Base-by-base conservation (phyloP, 345 rosid species). In the Gossypium arboreum region DNA sequence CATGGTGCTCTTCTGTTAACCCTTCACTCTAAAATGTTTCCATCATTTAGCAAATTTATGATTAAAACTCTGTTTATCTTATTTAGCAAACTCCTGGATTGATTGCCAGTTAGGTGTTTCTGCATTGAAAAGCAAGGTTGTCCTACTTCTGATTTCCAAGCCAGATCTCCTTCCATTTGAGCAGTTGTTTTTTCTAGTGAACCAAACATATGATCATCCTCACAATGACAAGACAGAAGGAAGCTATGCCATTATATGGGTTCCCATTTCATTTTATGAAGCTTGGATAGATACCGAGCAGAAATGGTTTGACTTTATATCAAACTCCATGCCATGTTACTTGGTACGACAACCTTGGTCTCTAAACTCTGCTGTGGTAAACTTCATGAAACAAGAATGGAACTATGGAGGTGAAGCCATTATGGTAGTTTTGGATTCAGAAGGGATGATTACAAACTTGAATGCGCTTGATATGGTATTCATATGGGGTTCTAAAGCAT, bases 401-500 rank as follows among this genome's bases (percentile, higher is more conserved):
- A 76, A 76, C 29, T 89, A 73, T 47, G 67, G 72, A 78, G 91
- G 78, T 20, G 81, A 76, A 51, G 83, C 92, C 20, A 68, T 84
- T 18, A 86, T 84, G 84, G 89, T 87, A 29, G 94, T 83, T 50
- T 71, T 94, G 77, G 91, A 90, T 81, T 20, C 85, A 5, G 67
- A 79, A 12, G 98, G 97, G 61, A 77, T 22, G 72, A 69, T 88
- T 22, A 84, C 81, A 56, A 87, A 92, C 78, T 73, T 70, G 68
- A 89, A 90, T 71, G 94, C 94, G 24, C 77, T 92, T 65, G 91
- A 94, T 77, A 90, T 90, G 94, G 78, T 88, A 59, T 54, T 84
- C 68, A 85, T 90, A 18, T 92, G 98, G 98, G 96, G 97, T 77
- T 79, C 84, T 57, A 72, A 67, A 60, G 94, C 96, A 51, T 89